Percentiles rank a stretch among this genome's conserved stretches.
Evolutionary conservation across 1,284 basidiomycete genomes (phyloP).

Genomic region (Trametes hirsuta): DNA sequence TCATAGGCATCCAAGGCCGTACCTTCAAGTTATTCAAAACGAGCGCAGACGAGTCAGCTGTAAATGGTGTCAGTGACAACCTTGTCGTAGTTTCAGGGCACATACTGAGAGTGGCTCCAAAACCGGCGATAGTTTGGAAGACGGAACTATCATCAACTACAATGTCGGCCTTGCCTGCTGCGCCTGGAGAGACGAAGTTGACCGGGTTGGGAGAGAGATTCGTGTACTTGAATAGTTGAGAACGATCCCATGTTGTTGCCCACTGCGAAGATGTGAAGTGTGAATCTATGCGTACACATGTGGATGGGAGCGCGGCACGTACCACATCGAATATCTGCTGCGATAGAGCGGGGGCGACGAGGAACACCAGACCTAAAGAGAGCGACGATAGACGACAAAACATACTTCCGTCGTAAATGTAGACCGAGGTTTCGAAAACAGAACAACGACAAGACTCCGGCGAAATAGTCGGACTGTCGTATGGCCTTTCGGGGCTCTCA

Average conservation of each 20-base stretch:
- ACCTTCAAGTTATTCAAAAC: constrained; percentile 53
- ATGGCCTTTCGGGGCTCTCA: too few species aligned
- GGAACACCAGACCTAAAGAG: neutral
- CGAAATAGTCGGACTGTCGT: too few species aligned
- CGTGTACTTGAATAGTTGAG: constrained; percentile 38
- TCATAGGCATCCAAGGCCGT: neutral
- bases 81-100: neutral
- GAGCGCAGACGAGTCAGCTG: constrained; percentile 54
- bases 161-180: constrained; percentile 48
- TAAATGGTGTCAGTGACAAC: neutral
- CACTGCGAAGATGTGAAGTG: constrained; percentile 30
- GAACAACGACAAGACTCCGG: too few species aligned
- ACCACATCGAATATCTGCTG: constrained; percentile 44
- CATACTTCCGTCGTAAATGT: too few species aligned
- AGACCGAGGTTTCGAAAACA: too few species aligned
- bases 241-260: constrained; percentile 42
- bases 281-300: neutral
- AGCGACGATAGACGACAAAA: too few species aligned
- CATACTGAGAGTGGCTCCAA: constrained; percentile 52
- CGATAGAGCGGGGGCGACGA: constrained; percentile 18
- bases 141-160: constrained; percentile 42
- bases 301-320: constrained; percentile 10
- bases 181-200: constrained; percentile 43
- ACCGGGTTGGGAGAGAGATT: constrained; percentile 37
- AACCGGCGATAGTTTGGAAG: constrained; percentile 51